Evolutionary conservation across 257 asterid species (phyloP).

Genomic region (Solanum sparsipilum): DNA sequence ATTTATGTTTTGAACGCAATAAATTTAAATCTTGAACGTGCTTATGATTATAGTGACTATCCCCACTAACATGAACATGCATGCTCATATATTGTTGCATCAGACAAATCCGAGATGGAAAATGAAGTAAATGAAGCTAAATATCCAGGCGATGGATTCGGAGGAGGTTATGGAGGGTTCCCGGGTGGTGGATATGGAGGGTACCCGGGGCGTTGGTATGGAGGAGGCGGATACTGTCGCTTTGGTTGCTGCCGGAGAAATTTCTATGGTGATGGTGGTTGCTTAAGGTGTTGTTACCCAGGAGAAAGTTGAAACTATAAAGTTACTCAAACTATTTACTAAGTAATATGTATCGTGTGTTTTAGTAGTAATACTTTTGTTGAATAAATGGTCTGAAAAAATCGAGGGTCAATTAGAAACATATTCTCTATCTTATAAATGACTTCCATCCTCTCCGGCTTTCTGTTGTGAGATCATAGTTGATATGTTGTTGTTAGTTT

Average conservation of each 20-base stretch:
- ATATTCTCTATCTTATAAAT: not conserved
- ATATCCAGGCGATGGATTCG: not conserved
- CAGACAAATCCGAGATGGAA: not conserved
- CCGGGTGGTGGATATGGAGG: not conserved
- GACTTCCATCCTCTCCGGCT: fast-evolving
- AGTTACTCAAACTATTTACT: not conserved
- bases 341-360: not conserved
- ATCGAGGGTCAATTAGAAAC: fast-evolving
- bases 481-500: not conserved
- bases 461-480: not conserved
- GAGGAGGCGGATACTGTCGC: not conserved
- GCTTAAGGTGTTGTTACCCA: constrained; percentile 10
- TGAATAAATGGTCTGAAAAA: not conserved
- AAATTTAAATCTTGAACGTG: not conserved
- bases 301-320: not conserved
- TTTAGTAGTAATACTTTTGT: not conserved
- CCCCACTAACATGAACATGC: not conserved
- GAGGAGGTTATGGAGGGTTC: not conserved
- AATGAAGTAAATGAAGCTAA: constrained; percentile 4
- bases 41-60: not conserved
- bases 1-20: not conserved
- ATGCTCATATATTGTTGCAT: not conserved
- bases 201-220: not conserved
- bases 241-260: constrained; percentile 1
- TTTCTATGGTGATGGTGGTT: not conserved